Evolutionary conservation across 768 basidiomycete species (phyloP).

Genomic region (Boletus rufocinnamomeus): DNA sequence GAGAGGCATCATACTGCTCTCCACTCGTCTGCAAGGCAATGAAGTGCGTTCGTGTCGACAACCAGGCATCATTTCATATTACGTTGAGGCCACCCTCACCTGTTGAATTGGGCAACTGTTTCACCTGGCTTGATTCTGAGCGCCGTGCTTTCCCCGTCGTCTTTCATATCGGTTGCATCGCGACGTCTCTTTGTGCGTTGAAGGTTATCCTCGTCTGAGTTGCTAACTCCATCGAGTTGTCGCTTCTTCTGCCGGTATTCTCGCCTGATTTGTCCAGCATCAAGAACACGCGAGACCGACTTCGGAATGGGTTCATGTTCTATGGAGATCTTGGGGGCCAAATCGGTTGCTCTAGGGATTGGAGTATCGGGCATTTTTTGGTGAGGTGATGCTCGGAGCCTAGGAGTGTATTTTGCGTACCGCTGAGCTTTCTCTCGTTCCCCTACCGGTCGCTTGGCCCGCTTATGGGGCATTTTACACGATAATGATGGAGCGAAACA

Average conservation of each 20-base stretch:
- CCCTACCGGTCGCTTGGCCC: conserved; percentile 53
- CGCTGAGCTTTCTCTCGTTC: conserved; percentile 44
- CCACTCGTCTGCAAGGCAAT: conserved; percentile 59
- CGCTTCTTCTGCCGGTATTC: conserved; percentile 55
- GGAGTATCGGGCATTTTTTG: not conserved
- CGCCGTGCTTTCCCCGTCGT: conserved; percentile 22
- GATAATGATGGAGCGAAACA: conserved; percentile 23
- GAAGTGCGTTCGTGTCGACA: conserved; percentile 8
- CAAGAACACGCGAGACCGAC: conserved; percentile 61
- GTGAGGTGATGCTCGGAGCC: not conserved
- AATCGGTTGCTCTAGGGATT: conserved; percentile 47
- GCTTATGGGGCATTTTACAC: conserved; percentile 65
- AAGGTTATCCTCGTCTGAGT: conserved; percentile 29
- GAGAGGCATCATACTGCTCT: conserved; percentile 65
- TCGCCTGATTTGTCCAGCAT: conserved; percentile 59
- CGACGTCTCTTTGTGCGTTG: conserved; percentile 33
- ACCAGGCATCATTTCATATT: conserved; percentile 14
- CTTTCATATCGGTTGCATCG: conserved; percentile 21
- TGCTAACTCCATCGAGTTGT: conserved; percentile 28
- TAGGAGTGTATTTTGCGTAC: conserved; percentile 35
- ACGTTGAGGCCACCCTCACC: conserved; percentile 42
- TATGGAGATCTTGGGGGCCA: conserved; percentile 46
- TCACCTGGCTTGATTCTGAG: conserved; percentile 65
- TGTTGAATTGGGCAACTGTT: conserved; percentile 74
- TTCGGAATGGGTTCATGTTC: conserved; percentile 70